phyloP scores from a whole-genome alignment of 345 rosid species.

The sweet orange (Citrus sinensis) region DNA sequence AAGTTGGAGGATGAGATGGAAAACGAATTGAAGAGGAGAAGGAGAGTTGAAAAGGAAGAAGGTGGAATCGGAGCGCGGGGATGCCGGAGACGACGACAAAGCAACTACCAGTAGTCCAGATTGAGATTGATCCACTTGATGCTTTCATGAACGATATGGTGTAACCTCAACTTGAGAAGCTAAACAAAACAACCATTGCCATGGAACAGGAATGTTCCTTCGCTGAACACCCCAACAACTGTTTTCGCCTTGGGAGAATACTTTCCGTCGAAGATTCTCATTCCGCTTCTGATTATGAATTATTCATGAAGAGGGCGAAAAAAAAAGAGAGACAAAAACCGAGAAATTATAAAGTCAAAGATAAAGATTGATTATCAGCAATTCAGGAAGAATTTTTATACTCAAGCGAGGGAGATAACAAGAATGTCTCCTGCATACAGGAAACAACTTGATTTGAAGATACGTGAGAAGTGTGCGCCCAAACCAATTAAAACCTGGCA shows the following conservation, averaged over 20 bases:
- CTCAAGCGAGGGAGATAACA: slow-evolving; percentile 79
- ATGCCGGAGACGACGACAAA: slow-evolving; percentile 47
- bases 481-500: slow-evolving; percentile 87
- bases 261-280: too few relatives aligned
- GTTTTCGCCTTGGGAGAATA: slow-evolving; percentile 60
- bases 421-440: slow-evolving; percentile 66
- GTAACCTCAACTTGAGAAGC: slow-evolving; percentile 86
- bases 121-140: slow-evolving; percentile 82
- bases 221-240: slow-evolving; percentile 39
- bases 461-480: slow-evolving; percentile 90
- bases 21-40: slow-evolving; percentile 48
- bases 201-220: slow-evolving; percentile 20
- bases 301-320: slow-evolving; percentile 94
- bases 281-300: slow-evolving; percentile 61
- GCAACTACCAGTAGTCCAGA: too few relatives aligned
- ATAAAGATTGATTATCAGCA: slow-evolving; percentile 70
- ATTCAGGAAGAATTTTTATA: slow-evolving; percentile 80
- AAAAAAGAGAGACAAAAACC: too few relatives aligned
- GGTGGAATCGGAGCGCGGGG: slow-evolving; percentile 65
- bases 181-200: slow-evolving; percentile 29
- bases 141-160: slow-evolving; percentile 94
- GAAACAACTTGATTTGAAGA: slow-evolving; percentile 81
- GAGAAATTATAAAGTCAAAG: slow-evolving; percentile 88
- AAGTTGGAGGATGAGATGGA: slow-evolving; percentile 81
- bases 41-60: slow-evolving; percentile 81